Conservation (phyloP, 768 basidiomycete species). For the Leccinum uliginosum region DNA sequence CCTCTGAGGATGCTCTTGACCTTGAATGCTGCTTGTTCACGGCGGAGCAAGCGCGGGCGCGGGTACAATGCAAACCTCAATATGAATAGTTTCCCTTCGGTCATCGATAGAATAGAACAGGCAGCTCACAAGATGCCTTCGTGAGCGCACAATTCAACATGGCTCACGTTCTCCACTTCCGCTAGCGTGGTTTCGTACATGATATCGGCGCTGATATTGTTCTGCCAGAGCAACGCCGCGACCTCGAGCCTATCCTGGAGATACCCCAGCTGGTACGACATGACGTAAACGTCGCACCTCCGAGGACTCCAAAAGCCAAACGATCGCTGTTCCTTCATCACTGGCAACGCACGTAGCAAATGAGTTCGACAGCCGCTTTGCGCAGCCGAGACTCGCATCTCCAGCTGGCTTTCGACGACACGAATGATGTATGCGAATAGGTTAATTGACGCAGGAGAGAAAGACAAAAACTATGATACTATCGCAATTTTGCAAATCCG, state of each 20-base stretch:
- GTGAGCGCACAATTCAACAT: slow-evolving; percentile 63
- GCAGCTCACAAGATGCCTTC: slow-evolving; percentile 77
- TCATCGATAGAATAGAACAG: neutral
- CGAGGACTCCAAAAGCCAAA: slow-evolving; percentile 91
- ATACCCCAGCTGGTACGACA: slow-evolving; percentile 72
- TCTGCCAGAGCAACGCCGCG: slow-evolving; percentile 70
- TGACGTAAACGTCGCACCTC: slow-evolving; percentile 81
- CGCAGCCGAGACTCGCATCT: no score
- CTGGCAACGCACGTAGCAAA: no score
- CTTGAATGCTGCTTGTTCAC: slow-evolving; percentile 69
- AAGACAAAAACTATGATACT: neutral
- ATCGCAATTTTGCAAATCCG: slow-evolving; percentile 32
- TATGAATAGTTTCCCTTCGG: neutral
- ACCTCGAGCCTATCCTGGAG: slow-evolving; percentile 77
- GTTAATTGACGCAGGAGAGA: no score
- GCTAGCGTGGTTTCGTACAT: slow-evolving; percentile 78
- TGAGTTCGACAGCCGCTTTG: no score
- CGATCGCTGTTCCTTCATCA: slow-evolving; percentile 75
- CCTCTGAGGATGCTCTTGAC: slow-evolving; percentile 80
- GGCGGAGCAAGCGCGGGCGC: slow-evolving; percentile 49
- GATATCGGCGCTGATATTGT: slow-evolving; percentile 80
- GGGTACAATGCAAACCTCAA: slow-evolving; percentile 50
- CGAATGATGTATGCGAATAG: no score
- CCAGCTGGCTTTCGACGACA: no score
- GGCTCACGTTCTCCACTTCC: slow-evolving; percentile 59